Conservation (phyloP, 768 basidiomycete species). For the Pulveroboletus sp. region DNA sequence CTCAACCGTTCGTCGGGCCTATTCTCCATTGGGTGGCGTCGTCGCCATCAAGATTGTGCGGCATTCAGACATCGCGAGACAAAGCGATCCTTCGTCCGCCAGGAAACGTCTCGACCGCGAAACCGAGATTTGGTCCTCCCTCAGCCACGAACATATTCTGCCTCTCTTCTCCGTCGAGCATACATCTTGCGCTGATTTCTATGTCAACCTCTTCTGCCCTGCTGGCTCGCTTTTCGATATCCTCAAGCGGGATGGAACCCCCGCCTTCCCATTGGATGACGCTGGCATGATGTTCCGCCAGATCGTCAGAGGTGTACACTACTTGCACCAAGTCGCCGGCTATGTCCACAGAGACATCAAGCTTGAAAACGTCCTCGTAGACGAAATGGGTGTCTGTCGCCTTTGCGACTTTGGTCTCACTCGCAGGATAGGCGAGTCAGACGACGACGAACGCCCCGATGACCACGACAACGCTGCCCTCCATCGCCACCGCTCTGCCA, state of each 20-base stretch:
- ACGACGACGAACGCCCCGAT: slow-evolving; percentile 31
- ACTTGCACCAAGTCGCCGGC: slow-evolving; percentile 71
- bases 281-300: slow-evolving; percentile 83
- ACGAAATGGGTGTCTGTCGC: slow-evolving; percentile 82
- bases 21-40: slow-evolving; percentile 54
- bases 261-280: slow-evolving; percentile 70
- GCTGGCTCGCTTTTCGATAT: slow-evolving; percentile 84
- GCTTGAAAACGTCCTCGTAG: slow-evolving; percentile 92
- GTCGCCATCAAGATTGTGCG: slow-evolving; percentile 84
- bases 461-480: slow-evolving; percentile 2
- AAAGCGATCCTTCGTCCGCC: slow-evolving; percentile 42
- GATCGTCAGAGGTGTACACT: slow-evolving; percentile 75
- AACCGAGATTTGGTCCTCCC: slow-evolving; percentile 64
- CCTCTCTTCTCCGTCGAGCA: slow-evolving; percentile 69
- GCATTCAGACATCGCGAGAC: slow-evolving; percentile 50
- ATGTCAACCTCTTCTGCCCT: slow-evolving; percentile 80
- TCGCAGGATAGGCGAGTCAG: slow-evolving; percentile 51
- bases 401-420: slow-evolving; percentile 85
- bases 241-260: slow-evolving; percentile 63
- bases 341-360: slow-evolving; percentile 94
- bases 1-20: slow-evolving; percentile 72
- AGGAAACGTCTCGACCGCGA: slow-evolving; percentile 65
- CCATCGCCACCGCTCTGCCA: slow-evolving; percentile 27
- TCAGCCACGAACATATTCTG: slow-evolving; percentile 82
- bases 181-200: slow-evolving; percentile 62